Evolutionary conservation across 345 rosid genomes (phyloP).

Genomic region (Linum usitatissimum): DNA sequence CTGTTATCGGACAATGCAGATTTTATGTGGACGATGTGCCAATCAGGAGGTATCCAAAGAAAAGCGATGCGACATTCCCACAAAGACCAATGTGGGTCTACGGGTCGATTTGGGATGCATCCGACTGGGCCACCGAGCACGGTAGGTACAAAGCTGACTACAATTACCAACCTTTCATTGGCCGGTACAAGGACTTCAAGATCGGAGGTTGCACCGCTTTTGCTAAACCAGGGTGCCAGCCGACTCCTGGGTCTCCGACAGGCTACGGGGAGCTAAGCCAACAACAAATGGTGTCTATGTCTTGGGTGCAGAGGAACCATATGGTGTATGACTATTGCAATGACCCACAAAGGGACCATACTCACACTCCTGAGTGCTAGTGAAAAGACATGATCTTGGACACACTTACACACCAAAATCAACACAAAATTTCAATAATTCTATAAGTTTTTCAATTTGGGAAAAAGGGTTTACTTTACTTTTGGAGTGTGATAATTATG

Average conservation of each 20-base stretch:
- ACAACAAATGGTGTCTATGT: constrained; percentile 54
- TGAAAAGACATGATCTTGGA: not conserved
- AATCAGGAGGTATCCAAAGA: constrained; percentile 56
- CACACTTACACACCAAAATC: not conserved
- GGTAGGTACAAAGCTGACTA: constrained; percentile 78
- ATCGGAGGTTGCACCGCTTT: constrained; percentile 42
- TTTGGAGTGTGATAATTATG: constrained; percentile 39
- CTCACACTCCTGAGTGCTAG: constrained; percentile 75
- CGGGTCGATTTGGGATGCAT: constrained; percentile 93
- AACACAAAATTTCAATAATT: not conserved
- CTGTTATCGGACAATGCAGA: constrained; percentile 23
- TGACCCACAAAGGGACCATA: constrained; percentile 67
- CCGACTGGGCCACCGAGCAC: constrained; percentile 87
- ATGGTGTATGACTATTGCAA: constrained; percentile 73
- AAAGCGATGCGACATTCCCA: constrained; percentile 58
- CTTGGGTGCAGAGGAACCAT: constrained; percentile 63
- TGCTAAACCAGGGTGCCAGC: constrained; percentile 31
- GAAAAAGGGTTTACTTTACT: not conserved
- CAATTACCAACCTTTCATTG: constrained; percentile 67
- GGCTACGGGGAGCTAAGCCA: constrained; percentile 37
- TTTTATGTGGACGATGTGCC: constrained; percentile 88
- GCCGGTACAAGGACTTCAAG: constrained; percentile 51
- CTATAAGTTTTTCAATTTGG: constrained; percentile 1
- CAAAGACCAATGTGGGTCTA: constrained; percentile 68
- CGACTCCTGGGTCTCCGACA: constrained; percentile 36